Percentiles rank a stretch among this genome's conserved stretches.
These are phyloP conservation scores for Diaporthe humulicola DNA, from an alignment of 2,329 filamentous ascomycete species.

Conservation along the genomic window DNA sequence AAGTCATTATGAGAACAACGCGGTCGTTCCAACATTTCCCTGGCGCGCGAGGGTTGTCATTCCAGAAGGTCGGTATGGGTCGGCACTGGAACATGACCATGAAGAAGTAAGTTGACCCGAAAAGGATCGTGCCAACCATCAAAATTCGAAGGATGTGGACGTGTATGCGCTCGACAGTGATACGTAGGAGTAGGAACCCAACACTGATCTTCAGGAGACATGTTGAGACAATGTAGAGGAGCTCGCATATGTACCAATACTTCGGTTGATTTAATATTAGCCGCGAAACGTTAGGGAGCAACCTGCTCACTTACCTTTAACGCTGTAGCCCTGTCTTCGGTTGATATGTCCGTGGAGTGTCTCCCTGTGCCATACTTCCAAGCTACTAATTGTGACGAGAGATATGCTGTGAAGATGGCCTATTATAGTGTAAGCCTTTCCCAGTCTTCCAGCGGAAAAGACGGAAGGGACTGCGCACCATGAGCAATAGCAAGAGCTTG, in stretches of 20 bases:
- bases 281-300: not conserved
- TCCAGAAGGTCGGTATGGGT: not conserved
- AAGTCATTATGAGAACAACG: slow-evolving; percentile 10
- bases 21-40: slow-evolving; percentile 22
- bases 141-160: not conserved
- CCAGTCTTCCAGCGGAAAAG: not conserved
- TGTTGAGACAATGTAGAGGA: slow-evolving; percentile 16
- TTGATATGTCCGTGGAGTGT: not conserved
- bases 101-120: not conserved
- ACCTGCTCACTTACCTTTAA: not conserved
- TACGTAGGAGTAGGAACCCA: slow-evolving; percentile 11
- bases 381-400: not conserved
- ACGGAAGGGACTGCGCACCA: not conserved
- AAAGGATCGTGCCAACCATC: slow-evolving; percentile 4
- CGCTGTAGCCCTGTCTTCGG: not conserved
- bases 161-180: slow-evolving; percentile 11
- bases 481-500: not conserved
- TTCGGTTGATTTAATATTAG: not conserved
- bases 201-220: slow-evolving; percentile 12
- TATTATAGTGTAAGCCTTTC: not conserved
- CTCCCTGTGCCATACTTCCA: slow-evolving; percentile 12
- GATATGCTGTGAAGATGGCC: slow-evolving; percentile 23
- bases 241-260: slow-evolving; percentile 27
- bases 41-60: slow-evolving; percentile 1
- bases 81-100: slow-evolving; percentile 20